Evolutionary conservation across 2,329 filamentous ascomycete genomes (phyloP).

Genomic region (Sordariomycetes sp.): DNA sequence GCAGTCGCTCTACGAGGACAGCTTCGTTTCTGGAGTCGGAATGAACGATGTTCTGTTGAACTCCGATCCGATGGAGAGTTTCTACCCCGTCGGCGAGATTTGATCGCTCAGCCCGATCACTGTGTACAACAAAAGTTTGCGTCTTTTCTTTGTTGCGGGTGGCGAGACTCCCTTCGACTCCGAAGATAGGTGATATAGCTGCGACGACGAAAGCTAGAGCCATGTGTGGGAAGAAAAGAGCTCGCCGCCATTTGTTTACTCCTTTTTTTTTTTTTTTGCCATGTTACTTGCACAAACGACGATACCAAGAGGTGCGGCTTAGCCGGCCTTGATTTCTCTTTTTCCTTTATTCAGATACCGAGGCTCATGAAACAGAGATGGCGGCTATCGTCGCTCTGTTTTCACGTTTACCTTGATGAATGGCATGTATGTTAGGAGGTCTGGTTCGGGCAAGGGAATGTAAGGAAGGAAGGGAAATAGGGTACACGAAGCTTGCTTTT

Average conservation of each 20-base stretch:
- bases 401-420: neutral
- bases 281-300: neutral
- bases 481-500: neutral
- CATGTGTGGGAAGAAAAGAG: neutral
- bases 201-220: neutral
- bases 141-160: neutral
- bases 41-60: neutral
- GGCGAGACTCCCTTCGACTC: neutral
- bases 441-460: neutral
- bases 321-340: neutral
- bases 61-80: neutral
- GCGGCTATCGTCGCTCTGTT: neutral
- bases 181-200: neutral
- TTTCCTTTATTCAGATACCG: neutral
- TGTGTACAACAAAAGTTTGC: neutral
- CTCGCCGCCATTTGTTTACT: neutral
- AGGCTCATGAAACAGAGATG: neutral
- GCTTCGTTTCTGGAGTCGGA: neutral
- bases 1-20: slow-evolving; percentile 1
- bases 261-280: neutral
- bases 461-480: neutral
- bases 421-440: neutral
- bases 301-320: neutral
- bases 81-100: neutral
- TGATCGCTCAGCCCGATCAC: neutral